phyloP scores from a whole-genome alignment of 2,329 filamentous ascomycete species.

The Aureobasidium sp. region DNA sequence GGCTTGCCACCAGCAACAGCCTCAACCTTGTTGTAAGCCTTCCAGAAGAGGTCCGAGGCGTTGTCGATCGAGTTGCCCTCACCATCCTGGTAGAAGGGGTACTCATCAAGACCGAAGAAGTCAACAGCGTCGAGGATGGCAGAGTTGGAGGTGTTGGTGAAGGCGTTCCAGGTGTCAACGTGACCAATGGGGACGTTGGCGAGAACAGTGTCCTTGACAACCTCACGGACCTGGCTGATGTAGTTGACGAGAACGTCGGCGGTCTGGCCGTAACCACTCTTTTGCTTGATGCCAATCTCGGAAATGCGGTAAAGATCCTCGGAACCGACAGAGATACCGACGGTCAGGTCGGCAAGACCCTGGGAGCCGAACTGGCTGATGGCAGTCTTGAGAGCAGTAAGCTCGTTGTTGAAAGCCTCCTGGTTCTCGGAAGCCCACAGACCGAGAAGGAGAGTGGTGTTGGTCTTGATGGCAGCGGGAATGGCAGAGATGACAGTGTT shows the following conservation, averaged over 20 bases:
- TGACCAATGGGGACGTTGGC: constrained; percentile 58
- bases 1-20: constrained; percentile 57
- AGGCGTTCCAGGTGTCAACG: constrained; percentile 77
- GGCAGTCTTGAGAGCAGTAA: constrained; percentile 62
- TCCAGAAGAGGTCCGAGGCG: constrained; percentile 60
- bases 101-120: constrained; percentile 73
- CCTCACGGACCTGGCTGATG: constrained; percentile 59
- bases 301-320: constrained; percentile 56
- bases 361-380: constrained; percentile 58
- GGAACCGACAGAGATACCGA: constrained; percentile 76
- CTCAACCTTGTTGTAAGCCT: constrained; percentile 56
- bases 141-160: constrained; percentile 64
- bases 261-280: constrained; percentile 25
- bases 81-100: constrained; percentile 69
- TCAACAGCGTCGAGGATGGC: constrained; percentile 63
- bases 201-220: constrained; percentile 56
- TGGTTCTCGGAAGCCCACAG: constrained; percentile 70
- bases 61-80: constrained; percentile 59
- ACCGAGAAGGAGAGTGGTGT: constrained; percentile 72
- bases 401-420: constrained; percentile 60
- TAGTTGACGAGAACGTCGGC: constrained; percentile 55
- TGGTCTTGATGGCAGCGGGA: constrained; percentile 72
- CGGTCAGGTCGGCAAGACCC: constrained; percentile 58
- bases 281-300: constrained; percentile 50
- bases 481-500: constrained; percentile 62